Percentiles rank a stretch among this genome's conserved stretches.
Evolutionary conservation across 345 rosid species (phyloP).

Genomic region (Eutrema yunnanense): DNA sequence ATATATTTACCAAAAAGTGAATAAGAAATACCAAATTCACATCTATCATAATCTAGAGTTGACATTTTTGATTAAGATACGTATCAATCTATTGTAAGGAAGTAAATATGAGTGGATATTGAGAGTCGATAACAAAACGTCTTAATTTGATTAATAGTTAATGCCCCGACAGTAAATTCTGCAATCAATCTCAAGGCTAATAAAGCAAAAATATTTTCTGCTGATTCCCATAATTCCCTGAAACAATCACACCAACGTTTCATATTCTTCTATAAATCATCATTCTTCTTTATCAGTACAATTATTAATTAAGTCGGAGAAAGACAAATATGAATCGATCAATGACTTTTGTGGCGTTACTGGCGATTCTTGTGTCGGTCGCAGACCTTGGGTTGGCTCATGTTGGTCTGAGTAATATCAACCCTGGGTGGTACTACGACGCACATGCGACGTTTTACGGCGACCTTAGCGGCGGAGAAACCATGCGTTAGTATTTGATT

Average conservation of each 20-base stretch:
- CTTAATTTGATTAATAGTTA: neutral
- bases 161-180: neutral
- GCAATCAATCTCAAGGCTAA: neutral
- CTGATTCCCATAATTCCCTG: neutral
- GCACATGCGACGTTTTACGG: slow-evolving; percentile 33
- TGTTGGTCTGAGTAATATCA: neutral
- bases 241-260: neutral
- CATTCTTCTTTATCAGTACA: neutral
- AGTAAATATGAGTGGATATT: neutral
- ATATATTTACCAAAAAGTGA: too few species aligned
- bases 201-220: slow-evolving; percentile 1
- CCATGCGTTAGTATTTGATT: slow-evolving; percentile 27
- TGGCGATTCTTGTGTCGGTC: neutral
- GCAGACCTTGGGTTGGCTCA: neutral
- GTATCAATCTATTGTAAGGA: neutral
- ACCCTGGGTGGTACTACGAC: slow-evolving; percentile 9
- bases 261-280: slow-evolving; percentile 14
- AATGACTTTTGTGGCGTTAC: neutral
- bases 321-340: neutral
- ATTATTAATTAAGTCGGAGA: neutral
- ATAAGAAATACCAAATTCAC: neutral
- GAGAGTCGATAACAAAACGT: neutral
- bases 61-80: neutral
- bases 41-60: neutral
- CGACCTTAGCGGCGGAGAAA: slow-evolving; percentile 21